Conservation (phyloP, 306 rosid species). For the Datisca glomerata region DNA sequence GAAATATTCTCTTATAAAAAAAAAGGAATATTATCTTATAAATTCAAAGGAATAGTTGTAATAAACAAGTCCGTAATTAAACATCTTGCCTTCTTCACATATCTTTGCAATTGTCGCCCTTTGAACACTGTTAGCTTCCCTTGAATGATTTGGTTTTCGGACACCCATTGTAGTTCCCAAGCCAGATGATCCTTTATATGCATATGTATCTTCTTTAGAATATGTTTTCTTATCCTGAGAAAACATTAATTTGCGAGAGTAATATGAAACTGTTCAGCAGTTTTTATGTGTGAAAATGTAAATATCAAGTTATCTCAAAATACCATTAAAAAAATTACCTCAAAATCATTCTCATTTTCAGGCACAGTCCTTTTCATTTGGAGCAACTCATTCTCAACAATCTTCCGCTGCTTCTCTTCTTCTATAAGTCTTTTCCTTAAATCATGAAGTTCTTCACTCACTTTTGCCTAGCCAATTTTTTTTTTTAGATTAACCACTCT, state of each 20-base stretch:
- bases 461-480: constrained; percentile 20
- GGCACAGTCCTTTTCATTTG: constrained; percentile 26
- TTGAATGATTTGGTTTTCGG: constrained; percentile 20
- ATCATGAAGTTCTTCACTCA: constrained; percentile 31
- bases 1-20: constrained; percentile 2
- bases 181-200: constrained; percentile 17
- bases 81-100: constrained; percentile 55
- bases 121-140: constrained; percentile 38
- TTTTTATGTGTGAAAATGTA: not conserved
- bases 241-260: constrained; percentile 3
- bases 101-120: constrained; percentile 56
- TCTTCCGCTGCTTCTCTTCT: constrained; percentile 46
- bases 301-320: constrained; percentile 6
- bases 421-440: constrained; percentile 25
- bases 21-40: not conserved
- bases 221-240: constrained; percentile 31
- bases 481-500: constrained; percentile 1
- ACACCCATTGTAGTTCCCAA: constrained; percentile 22
- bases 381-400: constrained; percentile 32
- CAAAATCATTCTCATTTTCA: constrained; percentile 29
- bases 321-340: no score
- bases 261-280: not conserved
- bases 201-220: constrained; percentile 24
- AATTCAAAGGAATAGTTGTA: no score
- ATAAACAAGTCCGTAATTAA: not conserved